Base-by-base conservation (phyloP, 2,329 filamentous ascomycete genomes). In the Hypomyces perniciosus region DNA sequence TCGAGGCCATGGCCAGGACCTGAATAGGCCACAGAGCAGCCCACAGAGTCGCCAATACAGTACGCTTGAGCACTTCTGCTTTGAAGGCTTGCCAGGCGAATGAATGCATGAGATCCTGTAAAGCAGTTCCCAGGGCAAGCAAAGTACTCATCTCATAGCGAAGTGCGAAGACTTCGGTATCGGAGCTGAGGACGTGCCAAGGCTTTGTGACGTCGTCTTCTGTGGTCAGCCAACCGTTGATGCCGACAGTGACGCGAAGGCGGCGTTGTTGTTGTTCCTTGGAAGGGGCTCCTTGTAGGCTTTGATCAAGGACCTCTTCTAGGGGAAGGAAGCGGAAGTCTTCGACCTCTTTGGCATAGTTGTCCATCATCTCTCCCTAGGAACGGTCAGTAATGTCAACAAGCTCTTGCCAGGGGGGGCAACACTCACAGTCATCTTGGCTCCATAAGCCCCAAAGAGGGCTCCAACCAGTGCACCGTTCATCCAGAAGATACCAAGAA, bases 401-500 rank as follows among this genome's bases (percentile, higher is more conserved):
- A 8, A 2, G 20, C 20, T 20, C 20, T 20, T 20, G 2, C 20
- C 20, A 33, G 33, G 2, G 46, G 35, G 49, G 27, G 26, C 12
- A 37, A 6, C 4, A 57, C 69, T 54, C 58, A 72, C 74, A 40
- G 79, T 83, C 80, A 83, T 83, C 60, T 85, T 84, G 0, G 87
- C 91, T 3, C 91, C 91, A 60, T 91, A 95, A 0, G 90, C 91
- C 1, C 91, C 91, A 62, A 96, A 96, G 0, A 96, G 72, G 9
- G 88, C 84, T 0, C 91, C 91, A 1, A 96, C 88, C 3, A 96
- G 74, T 1, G 92, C 87, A 1, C 87, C 83, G 51, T 90, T 95
- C 67, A 91, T 88, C 60, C 90, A 91, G 56, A 96, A 83, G 10
- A 91, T 83, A 1, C 91, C 90, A 3, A 96, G 70, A 59, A 95